Base-by-base conservation (phyloP, 495 filamentous ascomycete genomes). In the Parachaetomium inaequale region DNA sequence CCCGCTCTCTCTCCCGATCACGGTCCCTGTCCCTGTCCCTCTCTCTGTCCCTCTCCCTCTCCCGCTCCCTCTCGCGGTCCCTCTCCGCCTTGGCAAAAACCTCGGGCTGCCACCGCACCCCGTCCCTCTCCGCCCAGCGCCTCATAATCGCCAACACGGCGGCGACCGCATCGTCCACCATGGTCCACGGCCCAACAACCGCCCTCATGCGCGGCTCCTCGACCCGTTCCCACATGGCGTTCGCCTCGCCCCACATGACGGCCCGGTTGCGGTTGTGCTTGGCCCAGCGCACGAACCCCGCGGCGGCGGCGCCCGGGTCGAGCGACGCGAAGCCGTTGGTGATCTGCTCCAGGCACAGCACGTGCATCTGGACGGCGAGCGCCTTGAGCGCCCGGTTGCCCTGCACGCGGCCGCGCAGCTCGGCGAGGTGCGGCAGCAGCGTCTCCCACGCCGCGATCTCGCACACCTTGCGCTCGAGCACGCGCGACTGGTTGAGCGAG, bases 291-390 rank as follows among this genome's bases (percentile, higher is more conserved):
- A 21, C 43, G 32, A 70, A 70, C 45, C n/a, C 12, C 15, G 14
- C 21, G 10, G 51, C 56, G 28, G 62, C 68, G 17, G n/a, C 42
- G 15, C 56, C 43, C 19, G 59, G 60, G 29, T 73, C 71, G 10
- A 70, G 64, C n/a, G 63, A 64, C 11, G 56, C 62, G 28, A 68
- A 73, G 12, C 64, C 63, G 17, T 64, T 51, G 23, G 66, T 66
- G 23, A 76, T 63, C 59, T 78, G 67, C 62, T 79, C 77, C 19
- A 74, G 66, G 29, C 65, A 70, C 15, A 79, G 42, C 5, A 68
- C 74, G 43, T 77, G 67, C 42, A 81, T 62, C 63, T 76, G 72
- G 14, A 59, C 47, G 7, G 66, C 63, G 0, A 79, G 62, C 8
- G 67, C 70, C 25, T 63, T 61, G 3, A 81, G 68, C 4, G 67